phyloP scores from a whole-genome alignment of 345 rosid genomes.

The Dipteronia dyeriana region DNA sequence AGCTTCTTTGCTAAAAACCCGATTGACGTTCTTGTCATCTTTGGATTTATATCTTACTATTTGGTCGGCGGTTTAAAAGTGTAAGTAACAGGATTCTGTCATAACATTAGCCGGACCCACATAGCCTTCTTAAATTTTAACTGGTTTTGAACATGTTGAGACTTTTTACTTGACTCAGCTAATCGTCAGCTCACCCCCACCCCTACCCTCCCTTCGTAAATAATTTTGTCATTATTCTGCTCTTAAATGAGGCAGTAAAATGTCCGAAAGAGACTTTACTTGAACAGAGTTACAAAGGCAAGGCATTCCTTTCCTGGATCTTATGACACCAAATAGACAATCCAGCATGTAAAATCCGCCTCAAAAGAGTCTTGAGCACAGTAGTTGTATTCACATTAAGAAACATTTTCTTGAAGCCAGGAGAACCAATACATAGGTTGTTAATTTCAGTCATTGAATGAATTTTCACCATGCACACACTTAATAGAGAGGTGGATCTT shows the following conservation, averaged over 20 bases:
- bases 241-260: neutral
- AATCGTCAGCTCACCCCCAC: neutral
- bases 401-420: no score
- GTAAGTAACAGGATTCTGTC: neutral
- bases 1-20: constrained; percentile 6
- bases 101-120: neutral
- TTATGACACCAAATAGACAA: neutral
- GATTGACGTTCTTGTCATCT: constrained; percentile 2
- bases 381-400: no score
- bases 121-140: neutral
- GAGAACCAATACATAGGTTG: neutral
- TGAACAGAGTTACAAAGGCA: neutral
- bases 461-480: neutral
- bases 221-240: no score
- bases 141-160: neutral
- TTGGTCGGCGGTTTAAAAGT: constrained; percentile 17
- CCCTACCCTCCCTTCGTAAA: neutral
- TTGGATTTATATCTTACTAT: constrained; percentile 15
- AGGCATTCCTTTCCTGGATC: neutral
- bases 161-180: neutral
- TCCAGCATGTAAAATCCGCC: neutral
- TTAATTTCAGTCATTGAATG: neutral
- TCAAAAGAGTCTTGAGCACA: neutral
- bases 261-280: neutral
- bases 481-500: neutral